Percentiles rank a stretch among this genome's conserved stretches.
phyloP scores from a whole-genome alignment of 2,329 filamentous ascomycete species.

The Talaromyces amestolkiae region DNA sequence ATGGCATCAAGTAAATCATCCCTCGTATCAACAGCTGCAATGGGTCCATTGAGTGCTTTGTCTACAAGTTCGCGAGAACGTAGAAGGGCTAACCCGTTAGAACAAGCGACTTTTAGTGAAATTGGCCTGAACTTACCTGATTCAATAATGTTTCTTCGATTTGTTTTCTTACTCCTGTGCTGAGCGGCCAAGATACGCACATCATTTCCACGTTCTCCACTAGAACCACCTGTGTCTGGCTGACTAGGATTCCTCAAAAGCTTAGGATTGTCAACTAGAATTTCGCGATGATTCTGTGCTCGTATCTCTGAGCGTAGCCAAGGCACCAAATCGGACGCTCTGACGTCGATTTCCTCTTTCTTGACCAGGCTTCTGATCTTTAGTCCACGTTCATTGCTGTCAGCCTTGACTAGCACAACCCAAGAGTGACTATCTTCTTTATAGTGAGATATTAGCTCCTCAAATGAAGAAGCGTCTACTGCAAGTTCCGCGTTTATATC shows the following conservation, averaged over 20 bases:
- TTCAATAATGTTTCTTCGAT: constrained; percentile 81
- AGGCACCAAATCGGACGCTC: constrained; percentile 66
- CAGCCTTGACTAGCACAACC: constrained; percentile 80
- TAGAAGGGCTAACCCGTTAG: constrained; percentile 45
- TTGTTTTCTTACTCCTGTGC: constrained; percentile 86
- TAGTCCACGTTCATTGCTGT: constrained; percentile 57
- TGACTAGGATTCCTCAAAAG: constrained; percentile 42
- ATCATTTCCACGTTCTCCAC: constrained; percentile 60
- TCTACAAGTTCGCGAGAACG: constrained; percentile 62
- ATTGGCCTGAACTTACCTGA: constrained; percentile 60
- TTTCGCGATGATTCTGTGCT: constrained; percentile 67
- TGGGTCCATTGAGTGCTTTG: constrained; percentile 71
- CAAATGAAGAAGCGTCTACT: constrained; percentile 71
- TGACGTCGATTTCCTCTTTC: constrained; percentile 79
- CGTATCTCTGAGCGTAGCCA: constrained; percentile 82
- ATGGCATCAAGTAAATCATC: constrained; percentile 79
- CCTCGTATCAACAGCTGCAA: constrained; percentile 82
- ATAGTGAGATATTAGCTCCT: constrained; percentile 66
- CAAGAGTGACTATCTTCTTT: constrained; percentile 79
- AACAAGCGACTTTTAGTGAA: background rate
- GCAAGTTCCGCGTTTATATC: constrained; percentile 87
- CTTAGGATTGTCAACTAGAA: constrained; percentile 43
- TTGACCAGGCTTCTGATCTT: constrained; percentile 76
- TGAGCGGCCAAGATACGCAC: constrained; percentile 82
- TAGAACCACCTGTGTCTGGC: constrained; percentile 33